Percentiles rank a stretch among this genome's conserved stretches.
Conservation (phyloP, 768 basidiomycete genomes). For the Termitomyces eurrhizus region DNA sequence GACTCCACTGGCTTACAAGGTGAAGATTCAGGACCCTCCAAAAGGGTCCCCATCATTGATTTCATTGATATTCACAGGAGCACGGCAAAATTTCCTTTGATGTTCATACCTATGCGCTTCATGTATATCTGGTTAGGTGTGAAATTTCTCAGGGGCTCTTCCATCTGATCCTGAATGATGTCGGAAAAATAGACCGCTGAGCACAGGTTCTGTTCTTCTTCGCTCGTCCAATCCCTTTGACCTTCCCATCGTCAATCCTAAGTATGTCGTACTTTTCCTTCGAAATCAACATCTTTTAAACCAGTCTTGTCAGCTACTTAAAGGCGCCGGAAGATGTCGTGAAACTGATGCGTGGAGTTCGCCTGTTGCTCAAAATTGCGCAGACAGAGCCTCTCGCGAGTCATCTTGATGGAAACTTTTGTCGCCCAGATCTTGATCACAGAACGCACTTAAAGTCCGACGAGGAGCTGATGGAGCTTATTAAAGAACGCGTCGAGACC, state of each 20-base stretch:
- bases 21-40: constrained; percentile 2
- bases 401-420: constrained; percentile 27
- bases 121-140: constrained; percentile 34
- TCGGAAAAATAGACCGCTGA: constrained; percentile 27
- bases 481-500: constrained; percentile 39
- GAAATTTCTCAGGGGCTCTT: neutral
- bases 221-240: constrained; percentile 35
- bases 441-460: constrained; percentile 30
- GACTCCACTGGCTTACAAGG: constrained; percentile 38
- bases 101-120: constrained; percentile 35
- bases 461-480: constrained; percentile 33
- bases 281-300: neutral
- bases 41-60: neutral
- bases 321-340: constrained; percentile 32
- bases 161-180: neutral
- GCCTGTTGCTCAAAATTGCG: constrained; percentile 30
- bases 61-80: constrained; percentile 18
- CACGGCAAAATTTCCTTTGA: constrained; percentile 33
- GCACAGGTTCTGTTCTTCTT: constrained; percentile 32
- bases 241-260: constrained; percentile 33
- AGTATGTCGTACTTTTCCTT: constrained; percentile 20
- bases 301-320: constrained; percentile 28
- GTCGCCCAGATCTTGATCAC: constrained; percentile 32
- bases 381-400: constrained; percentile 30
- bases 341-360: constrained; percentile 34